Evolutionary conservation across 1,284 basidiomycete species (phyloP).

Genomic region (Amylostereum areolatum): DNA sequence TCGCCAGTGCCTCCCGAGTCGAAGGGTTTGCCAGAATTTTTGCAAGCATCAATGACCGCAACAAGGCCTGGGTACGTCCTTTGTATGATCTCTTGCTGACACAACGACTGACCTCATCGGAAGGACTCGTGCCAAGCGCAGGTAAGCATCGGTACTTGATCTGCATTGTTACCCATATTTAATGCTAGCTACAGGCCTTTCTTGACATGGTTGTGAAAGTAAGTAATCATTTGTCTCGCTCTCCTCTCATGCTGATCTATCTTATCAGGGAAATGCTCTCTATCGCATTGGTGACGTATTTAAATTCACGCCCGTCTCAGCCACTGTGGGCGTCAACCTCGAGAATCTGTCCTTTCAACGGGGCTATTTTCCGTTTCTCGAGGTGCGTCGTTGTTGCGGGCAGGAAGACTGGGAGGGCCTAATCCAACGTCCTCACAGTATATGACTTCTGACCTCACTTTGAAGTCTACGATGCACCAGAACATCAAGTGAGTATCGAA

Average conservation of each 20-base stretch:
- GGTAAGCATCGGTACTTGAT: too few relatives aligned
- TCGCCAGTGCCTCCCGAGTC: constrained; percentile 33
- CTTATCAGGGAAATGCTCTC: constrained; percentile 45
- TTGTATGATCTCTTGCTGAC: neutral
- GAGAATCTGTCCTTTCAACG: constrained; percentile 53
- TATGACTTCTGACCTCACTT: constrained; percentile 54
- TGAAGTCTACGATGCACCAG: constrained; percentile 52
- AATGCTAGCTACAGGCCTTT: too few relatives aligned
- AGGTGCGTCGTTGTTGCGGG: constrained; percentile 29
- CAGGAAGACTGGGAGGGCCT: too few relatives aligned
- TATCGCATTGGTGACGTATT: constrained; percentile 48
- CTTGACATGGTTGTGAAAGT: too few relatives aligned
- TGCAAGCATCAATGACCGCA: constrained; percentile 40
- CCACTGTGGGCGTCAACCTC: constrained; percentile 24
- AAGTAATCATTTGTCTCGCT: neutral
- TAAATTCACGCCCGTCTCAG: constrained; percentile 38
- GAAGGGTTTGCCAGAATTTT: constrained; percentile 47
- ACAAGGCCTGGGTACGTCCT: constrained; percentile 44
- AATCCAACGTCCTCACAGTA: constrained; percentile 33
- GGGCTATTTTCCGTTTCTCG: constrained; percentile 50
- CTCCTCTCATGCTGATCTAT: constrained; percentile 37
- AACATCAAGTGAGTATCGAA: constrained; percentile 43
- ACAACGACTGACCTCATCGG: too few relatives aligned
- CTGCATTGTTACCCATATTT: too few relatives aligned
- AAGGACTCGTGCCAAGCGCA: too few relatives aligned